phyloP scores from a whole-genome alignment of 176 grass and related monocot genomes.

The Oryza brachyantha region DNA sequence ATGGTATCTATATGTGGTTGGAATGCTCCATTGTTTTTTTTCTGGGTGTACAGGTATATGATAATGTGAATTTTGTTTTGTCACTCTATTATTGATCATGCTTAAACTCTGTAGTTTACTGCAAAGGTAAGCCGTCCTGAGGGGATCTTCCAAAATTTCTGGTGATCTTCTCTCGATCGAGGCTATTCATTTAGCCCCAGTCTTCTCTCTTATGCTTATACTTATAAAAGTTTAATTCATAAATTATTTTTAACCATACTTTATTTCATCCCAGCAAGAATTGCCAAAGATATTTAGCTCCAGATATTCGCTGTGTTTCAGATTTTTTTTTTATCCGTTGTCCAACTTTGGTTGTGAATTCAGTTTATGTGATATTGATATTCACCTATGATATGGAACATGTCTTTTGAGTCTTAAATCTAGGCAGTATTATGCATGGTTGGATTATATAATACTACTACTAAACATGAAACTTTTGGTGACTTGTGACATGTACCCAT shows the following conservation, averaged over 20 bases:
- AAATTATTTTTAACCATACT: too few relatives aligned
- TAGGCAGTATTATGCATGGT: not conserved
- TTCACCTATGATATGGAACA: not conserved
- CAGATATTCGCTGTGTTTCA: not conserved
- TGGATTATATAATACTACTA: not conserved
- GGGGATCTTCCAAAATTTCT: constrained; percentile 39
- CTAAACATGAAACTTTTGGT: not conserved
- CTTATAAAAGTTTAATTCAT: too few relatives aligned
- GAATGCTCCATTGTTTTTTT: not conserved
- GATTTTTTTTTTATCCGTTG: not conserved
- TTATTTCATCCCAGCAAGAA: not conserved
- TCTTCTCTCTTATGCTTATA: too few relatives aligned
- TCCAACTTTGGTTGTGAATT: not conserved
- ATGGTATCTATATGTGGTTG: not conserved
- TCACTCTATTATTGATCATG: constrained; percentile 29
- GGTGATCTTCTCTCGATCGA: constrained; percentile 43
- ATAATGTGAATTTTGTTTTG: not conserved
- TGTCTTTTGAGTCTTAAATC: not conserved
- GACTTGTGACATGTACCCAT: not conserved
- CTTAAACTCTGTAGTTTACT: constrained; percentile 36
- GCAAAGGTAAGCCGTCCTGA: constrained; percentile 47
- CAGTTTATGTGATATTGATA: not conserved
- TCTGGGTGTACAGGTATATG: too few relatives aligned
- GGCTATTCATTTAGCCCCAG: too few relatives aligned
- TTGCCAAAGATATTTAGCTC: not conserved